Percentiles rank a stretch among this genome's conserved stretches.
Evolutionary conservation across 1,284 basidiomycete genomes (phyloP).

Genomic region (Boletellus deceptivus): DNA sequence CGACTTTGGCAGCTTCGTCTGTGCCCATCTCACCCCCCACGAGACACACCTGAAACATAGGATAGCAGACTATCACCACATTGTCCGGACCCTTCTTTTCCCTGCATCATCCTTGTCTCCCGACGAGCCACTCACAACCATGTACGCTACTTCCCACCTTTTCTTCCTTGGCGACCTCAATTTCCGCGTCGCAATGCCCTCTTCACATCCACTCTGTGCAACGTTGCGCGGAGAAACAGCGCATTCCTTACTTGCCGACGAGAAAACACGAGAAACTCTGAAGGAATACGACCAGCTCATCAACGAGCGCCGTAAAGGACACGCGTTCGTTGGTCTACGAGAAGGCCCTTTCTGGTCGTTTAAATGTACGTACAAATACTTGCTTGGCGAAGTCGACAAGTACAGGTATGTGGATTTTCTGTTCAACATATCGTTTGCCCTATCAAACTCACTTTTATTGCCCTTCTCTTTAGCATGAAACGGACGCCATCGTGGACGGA

Average conservation of each 20-base stretch:
- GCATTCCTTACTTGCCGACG: conserved; percentile 42
- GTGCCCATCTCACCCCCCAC: conserved; percentile 88
- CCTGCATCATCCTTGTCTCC: conserved; percentile 47
- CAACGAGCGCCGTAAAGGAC: conserved; percentile 60
- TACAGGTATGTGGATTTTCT: conserved; percentile 55
- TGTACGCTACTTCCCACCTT: conserved; percentile 80
- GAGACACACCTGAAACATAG: conserved; percentile 70
- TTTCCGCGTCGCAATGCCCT: conserved; percentile 71
- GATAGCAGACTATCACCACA: conserved; percentile 79
- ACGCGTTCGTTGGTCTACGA: conserved; percentile 66
- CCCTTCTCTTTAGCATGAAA: conserved; percentile 48
- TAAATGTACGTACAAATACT: conserved; percentile 87
- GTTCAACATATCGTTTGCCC: conserved; percentile 1
- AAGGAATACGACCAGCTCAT: conserved; percentile 79
- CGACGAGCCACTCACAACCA: conserved; percentile 49
- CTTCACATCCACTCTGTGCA: conserved; percentile 43
- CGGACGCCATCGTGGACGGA: conserved; percentile 94
- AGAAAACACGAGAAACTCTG: conserved; percentile 59
- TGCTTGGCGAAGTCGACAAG: conserved; percentile 73
- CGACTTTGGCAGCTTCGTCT: conserved; percentile 71
- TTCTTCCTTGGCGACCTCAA: conserved; percentile 91
- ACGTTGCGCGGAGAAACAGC: conserved; percentile 37
- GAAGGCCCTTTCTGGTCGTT: conserved; percentile 87
- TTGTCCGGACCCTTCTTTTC: conserved; percentile 84
- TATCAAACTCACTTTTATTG: conserved; percentile 1